These are phyloP conservation scores for Ophiostoma australiae DNA, from an alignment of 2,329 filamentous ascomycete species.

Conservation along the genomic window DNA sequence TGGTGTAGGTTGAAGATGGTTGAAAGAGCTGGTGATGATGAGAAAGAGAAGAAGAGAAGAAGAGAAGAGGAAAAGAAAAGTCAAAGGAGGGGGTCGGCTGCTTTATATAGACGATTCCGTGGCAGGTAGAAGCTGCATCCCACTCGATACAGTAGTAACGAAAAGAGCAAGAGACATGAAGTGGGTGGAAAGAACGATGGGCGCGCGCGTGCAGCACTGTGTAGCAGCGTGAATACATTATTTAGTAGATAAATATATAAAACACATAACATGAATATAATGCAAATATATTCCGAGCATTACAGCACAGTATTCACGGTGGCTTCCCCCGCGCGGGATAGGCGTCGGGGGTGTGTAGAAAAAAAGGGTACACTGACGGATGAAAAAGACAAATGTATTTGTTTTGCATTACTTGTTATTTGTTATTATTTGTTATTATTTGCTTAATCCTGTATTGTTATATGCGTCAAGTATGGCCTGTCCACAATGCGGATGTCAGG, in stretches of 20 bases:
- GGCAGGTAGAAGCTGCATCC: not conserved
- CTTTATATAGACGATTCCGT: not conserved
- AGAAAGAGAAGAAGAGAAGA: conserved; percentile 3
- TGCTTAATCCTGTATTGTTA: not conserved
- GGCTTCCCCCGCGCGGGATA: not conserved
- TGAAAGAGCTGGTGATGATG: not conserved
- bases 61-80: not conserved
- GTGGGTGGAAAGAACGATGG: not conserved
- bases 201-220: not conserved
- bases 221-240: not conserved
- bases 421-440: not conserved
- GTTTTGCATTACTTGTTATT: not conserved
- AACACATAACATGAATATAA: not conserved
- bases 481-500: conserved; percentile 7
- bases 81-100: not conserved
- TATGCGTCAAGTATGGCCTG: not conserved
- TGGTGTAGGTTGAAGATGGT: not conserved
- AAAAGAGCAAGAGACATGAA: not conserved
- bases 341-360: conserved; percentile 2
- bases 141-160: not conserved
- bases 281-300: not conserved
- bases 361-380: not conserved
- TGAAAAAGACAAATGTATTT: not conserved
- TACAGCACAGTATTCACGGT: not conserved
- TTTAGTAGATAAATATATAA: not conserved